These are phyloP conservation scores for Mycena metata DNA, from an alignment of 768 basidiomycete genomes.

Conservation along the genomic window DNA sequence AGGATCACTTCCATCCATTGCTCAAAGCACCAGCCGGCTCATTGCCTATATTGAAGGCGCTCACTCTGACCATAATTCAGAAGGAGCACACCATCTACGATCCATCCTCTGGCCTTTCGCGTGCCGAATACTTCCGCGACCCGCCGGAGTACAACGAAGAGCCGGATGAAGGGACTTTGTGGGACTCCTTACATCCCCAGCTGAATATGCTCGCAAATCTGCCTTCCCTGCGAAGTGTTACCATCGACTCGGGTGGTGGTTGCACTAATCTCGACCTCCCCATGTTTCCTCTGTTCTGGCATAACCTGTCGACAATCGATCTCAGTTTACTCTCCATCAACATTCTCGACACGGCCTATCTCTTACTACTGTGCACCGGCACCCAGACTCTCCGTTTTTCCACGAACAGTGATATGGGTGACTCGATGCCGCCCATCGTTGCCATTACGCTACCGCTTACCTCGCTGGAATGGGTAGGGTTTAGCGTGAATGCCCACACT, in stretches of 20 bases:
- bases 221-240: slow-evolving; percentile 2
- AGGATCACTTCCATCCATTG: not conserved
- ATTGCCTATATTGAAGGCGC: not conserved
- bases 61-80: not conserved
- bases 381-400: not conserved
- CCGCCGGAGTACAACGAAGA: too few species aligned
- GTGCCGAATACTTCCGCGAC: slow-evolving; percentile 7
- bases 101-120: not conserved
- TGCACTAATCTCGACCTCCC: not conserved
- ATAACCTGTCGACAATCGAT: slow-evolving; percentile 3
- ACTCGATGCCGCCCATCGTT: not conserved
- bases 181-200: not conserved
- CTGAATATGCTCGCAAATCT: not conserved
- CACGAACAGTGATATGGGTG: not conserved
- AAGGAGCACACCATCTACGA: slow-evolving; percentile 1
- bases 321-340: not conserved
- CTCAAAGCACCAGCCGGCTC: not conserved
- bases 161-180: not conserved
- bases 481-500: not conserved
- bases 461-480: not conserved
- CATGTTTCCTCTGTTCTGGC: slow-evolving; percentile 3
- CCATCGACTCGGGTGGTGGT: not conserved
- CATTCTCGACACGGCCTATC: too few species aligned
- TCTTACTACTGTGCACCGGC: not conserved
- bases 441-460: not conserved